These are phyloP conservation scores for Camellia japonica DNA, from an alignment of 148 eudicot genomes.

Conservation along the genomic window DNA sequence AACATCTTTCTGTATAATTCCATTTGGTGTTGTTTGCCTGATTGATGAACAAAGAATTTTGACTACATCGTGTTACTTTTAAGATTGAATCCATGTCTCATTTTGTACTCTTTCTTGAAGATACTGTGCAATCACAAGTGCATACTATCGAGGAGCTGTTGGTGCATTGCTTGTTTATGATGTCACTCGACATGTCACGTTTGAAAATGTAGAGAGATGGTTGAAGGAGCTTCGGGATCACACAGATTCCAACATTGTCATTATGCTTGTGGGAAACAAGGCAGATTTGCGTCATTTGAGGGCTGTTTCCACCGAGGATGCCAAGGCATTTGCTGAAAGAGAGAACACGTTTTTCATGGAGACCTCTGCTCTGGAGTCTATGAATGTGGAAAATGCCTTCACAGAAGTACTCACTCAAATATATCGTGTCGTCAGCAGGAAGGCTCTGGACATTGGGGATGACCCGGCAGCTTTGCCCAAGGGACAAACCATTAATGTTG, in stretches of 20 bases:
- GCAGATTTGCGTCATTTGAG: constrained; percentile 38
- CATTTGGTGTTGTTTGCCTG: background rate
- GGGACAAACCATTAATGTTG: constrained; percentile 34
- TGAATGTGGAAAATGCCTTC: constrained; percentile 38
- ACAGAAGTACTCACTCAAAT: constrained; percentile 39
- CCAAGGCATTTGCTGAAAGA: constrained; percentile 38
- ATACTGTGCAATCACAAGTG: constrained; percentile 45
- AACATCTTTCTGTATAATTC: background rate
- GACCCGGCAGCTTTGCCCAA: constrained; percentile 36
- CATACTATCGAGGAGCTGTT: constrained; percentile 45
- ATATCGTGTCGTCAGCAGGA: constrained; percentile 33
- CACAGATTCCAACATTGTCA: constrained; percentile 36
- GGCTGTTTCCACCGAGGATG: constrained; percentile 35
- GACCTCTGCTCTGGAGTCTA: constrained; percentile 37
- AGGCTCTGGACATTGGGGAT: constrained; percentile 37
- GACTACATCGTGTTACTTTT: background rate
- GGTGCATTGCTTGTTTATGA: constrained; percentile 37
- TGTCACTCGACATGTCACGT: constrained; percentile 33
- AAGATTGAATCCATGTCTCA: background rate
- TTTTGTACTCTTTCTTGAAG: constrained; percentile 15
- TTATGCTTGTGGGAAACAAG: constrained; percentile 43
- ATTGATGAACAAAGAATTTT: too few species aligned
- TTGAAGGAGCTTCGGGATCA: constrained; percentile 42
- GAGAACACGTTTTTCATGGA: constrained; percentile 35
- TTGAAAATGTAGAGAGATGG: constrained; percentile 46